Evolutionary conservation across 306 rosid genomes (phyloP), one percentile per base, ranked within the genome.

Genomic region (Citrullus amarus): DNA sequence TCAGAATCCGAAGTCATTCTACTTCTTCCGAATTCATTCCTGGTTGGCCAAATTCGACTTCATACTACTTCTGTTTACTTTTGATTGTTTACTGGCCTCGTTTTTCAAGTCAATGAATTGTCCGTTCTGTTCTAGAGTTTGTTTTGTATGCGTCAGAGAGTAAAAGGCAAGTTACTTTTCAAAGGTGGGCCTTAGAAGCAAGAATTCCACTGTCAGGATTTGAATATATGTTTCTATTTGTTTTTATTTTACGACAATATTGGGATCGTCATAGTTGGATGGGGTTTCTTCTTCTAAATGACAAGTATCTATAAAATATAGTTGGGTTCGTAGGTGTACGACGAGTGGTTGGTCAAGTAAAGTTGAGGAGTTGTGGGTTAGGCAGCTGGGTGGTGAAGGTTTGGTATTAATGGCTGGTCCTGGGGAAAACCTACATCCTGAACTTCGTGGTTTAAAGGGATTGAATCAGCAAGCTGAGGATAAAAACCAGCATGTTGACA

Each of bases 341-440:
- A 30, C 43, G 54, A 82, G 82, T 56, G 80, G 79, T 25, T 50
- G 59, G 84, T 83, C 80, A 66, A 78, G 75, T 67, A 58, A 14
- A 36, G 82, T 80, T 86, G 54, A 48, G 86, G 82, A 87, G 79
- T 34, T 86, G 84, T 86, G 92, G 80, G 80, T 83, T 81, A 43
- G 86, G 82, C 73, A 36, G 84, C 78, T 78, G 79, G 74, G 54
- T 56, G 76, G 81, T 72, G 80, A 36, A 67, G 62, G 58, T 68
- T 77, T 84, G 79, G 79, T 84, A 84, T 72, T 83, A 82, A 88
- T 95, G 99, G 97, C 89, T 82, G 80, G 88, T 22, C 81, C 72
- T 38, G 78, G 56, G 53, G 85, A 86, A 34, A 85, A 82, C 79
- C 82, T 80, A 77, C 72, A 78, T 85, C 73, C 84, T 84, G 90